These are phyloP conservation scores for Cokeromyces recurvatus DNA, from an alignment of 371 early-diverging fungal genomes.

Conservation along the genomic window DNA sequence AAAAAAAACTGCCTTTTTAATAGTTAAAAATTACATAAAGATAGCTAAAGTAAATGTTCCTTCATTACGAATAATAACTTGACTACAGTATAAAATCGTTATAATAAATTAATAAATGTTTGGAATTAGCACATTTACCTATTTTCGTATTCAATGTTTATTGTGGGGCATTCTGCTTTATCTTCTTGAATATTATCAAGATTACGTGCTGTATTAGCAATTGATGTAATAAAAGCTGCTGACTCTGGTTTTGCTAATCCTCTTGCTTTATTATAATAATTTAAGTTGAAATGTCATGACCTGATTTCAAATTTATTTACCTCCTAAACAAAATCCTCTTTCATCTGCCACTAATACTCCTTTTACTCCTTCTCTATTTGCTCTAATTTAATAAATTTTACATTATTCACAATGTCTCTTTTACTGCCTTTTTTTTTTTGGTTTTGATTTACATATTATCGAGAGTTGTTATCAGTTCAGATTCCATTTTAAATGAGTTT, in stretches of 20 bases:
- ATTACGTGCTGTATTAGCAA: slow-evolving; percentile 32
- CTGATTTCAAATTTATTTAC: slow-evolving; percentile 10
- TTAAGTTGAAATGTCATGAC: neutral
- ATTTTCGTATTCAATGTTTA: slow-evolving; percentile 40
- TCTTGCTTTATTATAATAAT: slow-evolving; percentile 15
- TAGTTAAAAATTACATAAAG: slow-evolving; percentile 40
- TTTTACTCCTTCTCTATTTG: slow-evolving; percentile 38
- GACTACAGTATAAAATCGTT: slow-evolving; percentile 14
- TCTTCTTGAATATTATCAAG: slow-evolving; percentile 26
- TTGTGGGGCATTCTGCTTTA: slow-evolving; percentile 37
- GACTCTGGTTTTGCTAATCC: slow-evolving; percentile 38
- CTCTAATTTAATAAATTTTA: slow-evolving; percentile 12
- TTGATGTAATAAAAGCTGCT: slow-evolving; percentile 36
- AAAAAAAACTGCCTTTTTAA: too few relatives aligned
- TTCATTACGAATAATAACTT: slow-evolving; percentile 40
- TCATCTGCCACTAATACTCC: slow-evolving; percentile 47
- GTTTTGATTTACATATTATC: slow-evolving; percentile 20
- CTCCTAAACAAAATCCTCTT: slow-evolving; percentile 42
- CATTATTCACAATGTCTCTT: neutral
- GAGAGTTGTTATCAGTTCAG: slow-evolving; percentile 27
- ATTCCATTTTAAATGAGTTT: slow-evolving; percentile 19
- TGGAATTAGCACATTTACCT: too few relatives aligned
- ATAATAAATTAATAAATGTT: too few relatives aligned
- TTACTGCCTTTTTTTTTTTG: too few relatives aligned
- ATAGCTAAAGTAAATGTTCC: slow-evolving; percentile 43